Base-by-base conservation (phyloP, 2,329 filamentous ascomycete species). In the Fusarium sterilihyphosum region DNA sequence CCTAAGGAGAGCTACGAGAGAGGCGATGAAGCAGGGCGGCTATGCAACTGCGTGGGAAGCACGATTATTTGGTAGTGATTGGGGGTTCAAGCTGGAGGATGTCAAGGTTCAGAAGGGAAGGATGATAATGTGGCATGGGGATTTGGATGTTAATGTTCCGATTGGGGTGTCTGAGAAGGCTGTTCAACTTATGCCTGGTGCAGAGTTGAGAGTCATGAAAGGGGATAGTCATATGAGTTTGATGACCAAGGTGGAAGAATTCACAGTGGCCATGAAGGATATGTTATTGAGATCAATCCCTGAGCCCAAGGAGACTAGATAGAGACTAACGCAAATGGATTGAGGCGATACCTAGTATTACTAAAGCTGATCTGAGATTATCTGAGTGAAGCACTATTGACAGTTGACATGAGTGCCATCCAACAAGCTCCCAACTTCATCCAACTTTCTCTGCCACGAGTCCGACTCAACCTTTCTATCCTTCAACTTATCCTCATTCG, bases 361-460 rank as follows among this genome's bases (percentile, higher is more conserved):
- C 7, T 22, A 9, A 54, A 38, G 2, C 52, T 8, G 5, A 5
- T 29, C 24, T 26, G 20, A 54, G 13, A 8, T 29, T 29, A 12
- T 17, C 22, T 9, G 8, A 18, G 18, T 13, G 4, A 26, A 29
- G 10, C 3, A 10, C 37, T 53, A 53, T 20, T 41, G 35, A 9
- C 53, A 44, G 22, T 41, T n/a, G n/a, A n/a, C 47, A 2, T 70
- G 60, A 3, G 73, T 67, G 8, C 75, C 75, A 53, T 77, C 75
- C 64, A 77, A 26, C 33, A 77, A 59, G 1, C 65, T 67, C 5
- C 75, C 76, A 65, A 78, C 68, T 22, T 73, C 64, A 26, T 78
- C 74, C 61, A 78, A 18, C 37, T 78, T 68, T 31, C 54, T 67
- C 44, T 77, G 76, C 74, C 74, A 78, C 46, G 76, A 68, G 22